Percentiles rank a stretch among this genome's conserved stretches.
Evolutionary conservation across 345 rosid genomes (phyloP).

Genomic region (Eucalyptus tenuipes): DNA sequence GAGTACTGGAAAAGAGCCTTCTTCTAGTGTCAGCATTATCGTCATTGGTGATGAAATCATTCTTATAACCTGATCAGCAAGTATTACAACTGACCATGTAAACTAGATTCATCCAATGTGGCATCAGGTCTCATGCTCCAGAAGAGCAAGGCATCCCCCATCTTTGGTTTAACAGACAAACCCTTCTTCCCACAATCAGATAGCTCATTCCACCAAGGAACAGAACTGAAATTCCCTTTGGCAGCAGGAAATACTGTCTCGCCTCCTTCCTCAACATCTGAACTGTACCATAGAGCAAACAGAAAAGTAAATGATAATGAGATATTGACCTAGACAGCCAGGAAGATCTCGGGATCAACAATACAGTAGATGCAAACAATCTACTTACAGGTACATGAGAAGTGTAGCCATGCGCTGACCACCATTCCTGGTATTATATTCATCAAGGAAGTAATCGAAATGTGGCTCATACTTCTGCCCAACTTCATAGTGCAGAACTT

Average conservation of each 20-base stretch:
- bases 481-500: slow-evolving; percentile 85
- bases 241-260: slow-evolving; percentile 94
- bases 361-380: neutral
- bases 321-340: neutral
- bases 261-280: slow-evolving; percentile 98
- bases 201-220: slow-evolving; percentile 92
- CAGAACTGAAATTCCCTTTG: slow-evolving; percentile 65
- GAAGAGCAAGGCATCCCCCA: slow-evolving; percentile 97
- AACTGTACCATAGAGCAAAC: slow-evolving; percentile 30
- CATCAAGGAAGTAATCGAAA: slow-evolving; percentile 84
- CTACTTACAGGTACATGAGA: slow-evolving; percentile 94
- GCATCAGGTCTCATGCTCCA: slow-evolving; percentile 99
- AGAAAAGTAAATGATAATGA: neutral
- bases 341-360: neutral
- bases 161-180: slow-evolving; percentile 82
- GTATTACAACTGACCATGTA: slow-evolving; percentile 59
- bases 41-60: neutral
- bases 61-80: neutral
- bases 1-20: neutral
- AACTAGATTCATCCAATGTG: slow-evolving; percentile 67
- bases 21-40: neutral
- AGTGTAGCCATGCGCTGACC: slow-evolving; percentile 97
- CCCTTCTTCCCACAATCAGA: slow-evolving; percentile 90
- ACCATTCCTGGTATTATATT: slow-evolving; percentile 78
- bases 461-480: slow-evolving; percentile 98